Evolutionary conservation across 805 yeast species (phyloP), one percentile per base, ranked within the genome.

Genomic region (Peterozyma toletana): DNA sequence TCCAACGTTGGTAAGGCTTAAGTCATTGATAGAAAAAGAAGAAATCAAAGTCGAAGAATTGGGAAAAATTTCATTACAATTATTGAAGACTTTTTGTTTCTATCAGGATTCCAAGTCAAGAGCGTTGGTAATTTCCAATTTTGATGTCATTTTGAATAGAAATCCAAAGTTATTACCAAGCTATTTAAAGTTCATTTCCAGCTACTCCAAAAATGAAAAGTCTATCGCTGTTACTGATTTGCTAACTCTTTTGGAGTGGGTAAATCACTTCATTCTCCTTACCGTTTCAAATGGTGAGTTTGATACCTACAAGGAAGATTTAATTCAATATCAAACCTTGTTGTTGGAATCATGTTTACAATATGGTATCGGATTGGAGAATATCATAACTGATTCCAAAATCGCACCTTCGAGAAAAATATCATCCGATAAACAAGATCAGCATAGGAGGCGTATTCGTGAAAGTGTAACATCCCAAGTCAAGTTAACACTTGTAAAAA

Each of bases 191-290:
- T 76, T 66, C 51, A 64, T 79, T 37, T 44, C 58, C 17, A 56
- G 57, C 10, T 51, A 59, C 15, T 54, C 70, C 6, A 48, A 53
- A 2, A 55, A 51, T 16, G 59, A 62, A 2, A 62, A 59, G 30
- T 52, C 70, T n/a, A 66, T 73, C 46, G 84, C 91, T 1, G 57
- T 73, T 5, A 64, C 76, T 2, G 86, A 79, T 57, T 64, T 80
- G 47, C 56, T 79, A 49, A 71, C 81, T 29, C 59, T 84, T 21
- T 62, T 84, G 35, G 67, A 69, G 14, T 84, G 90, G 89, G 60
- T 68, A 38, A 67, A 70, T 41, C 56, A 57, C 39, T 53, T 76
- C 57, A 48, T 57, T 37, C 14, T 44, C 40, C 44, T 53, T 16
- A 53, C 62, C 9, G 44, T 55, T 5, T 52, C 54, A 29, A 39